Evolutionary conservation across 768 basidiomycete genomes (phyloP).

Genomic region (Rhizopogon rudus): DNA sequence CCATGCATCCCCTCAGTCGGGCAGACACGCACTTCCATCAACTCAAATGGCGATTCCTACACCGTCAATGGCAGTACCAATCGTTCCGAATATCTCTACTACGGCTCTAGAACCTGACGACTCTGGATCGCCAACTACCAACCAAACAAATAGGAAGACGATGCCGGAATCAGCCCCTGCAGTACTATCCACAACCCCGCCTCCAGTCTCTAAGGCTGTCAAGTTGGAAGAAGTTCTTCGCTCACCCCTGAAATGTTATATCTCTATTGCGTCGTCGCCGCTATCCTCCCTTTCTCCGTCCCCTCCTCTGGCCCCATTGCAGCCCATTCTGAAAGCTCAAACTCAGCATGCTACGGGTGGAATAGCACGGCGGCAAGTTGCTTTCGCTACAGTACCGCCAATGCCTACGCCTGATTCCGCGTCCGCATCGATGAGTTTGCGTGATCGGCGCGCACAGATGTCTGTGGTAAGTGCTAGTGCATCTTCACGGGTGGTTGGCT

Average conservation of each 20-base stretch:
- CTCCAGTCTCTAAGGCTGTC: slow-evolving; percentile 5
- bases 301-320: neutral
- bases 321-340: neutral
- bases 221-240: slow-evolving; percentile 15
- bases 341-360: neutral
- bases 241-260: slow-evolving; percentile 1
- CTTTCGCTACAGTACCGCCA: neutral
- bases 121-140: neutral
- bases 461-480: slow-evolving; percentile 14
- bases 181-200: neutral
- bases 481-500: neutral
- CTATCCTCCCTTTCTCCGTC: slow-evolving; percentile 7
- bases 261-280: slow-evolving; percentile 15
- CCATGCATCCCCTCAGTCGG: neutral
- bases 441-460: slow-evolving; percentile 27
- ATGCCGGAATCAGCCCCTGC: neutral
- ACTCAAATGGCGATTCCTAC: neutral
- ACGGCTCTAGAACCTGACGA: neutral
- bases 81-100: neutral
- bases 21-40: too few relatives aligned
- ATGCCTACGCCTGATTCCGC: slow-evolving; percentile 6
- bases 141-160: neutral
- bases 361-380: neutral
- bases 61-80: neutral
- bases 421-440: slow-evolving; percentile 24